These are phyloP conservation scores for Macrophomina tecta DNA, from an alignment of 2,329 filamentous ascomycete species.

Conservation along the genomic window DNA sequence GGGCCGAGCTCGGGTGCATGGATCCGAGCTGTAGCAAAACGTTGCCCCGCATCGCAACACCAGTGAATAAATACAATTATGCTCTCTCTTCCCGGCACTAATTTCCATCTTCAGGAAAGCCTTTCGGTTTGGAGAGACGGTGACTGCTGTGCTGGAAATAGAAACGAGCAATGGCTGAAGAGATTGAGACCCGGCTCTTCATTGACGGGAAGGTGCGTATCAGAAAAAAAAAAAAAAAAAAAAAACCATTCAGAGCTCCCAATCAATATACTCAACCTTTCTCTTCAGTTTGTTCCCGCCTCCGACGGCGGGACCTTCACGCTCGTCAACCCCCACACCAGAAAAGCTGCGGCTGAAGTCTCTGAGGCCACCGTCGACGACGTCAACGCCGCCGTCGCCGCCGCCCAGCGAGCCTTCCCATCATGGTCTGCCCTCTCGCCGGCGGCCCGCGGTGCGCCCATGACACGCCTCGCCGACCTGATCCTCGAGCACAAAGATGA, in stretches of 20 bases:
- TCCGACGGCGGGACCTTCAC: constrained; percentile 39
- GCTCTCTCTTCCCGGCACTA: too few relatives aligned
- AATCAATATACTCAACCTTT: constrained; percentile 22
- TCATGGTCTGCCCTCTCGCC: constrained; percentile 44
- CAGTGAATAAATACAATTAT: background rate
- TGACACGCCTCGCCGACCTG: constrained; percentile 51
- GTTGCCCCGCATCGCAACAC: background rate
- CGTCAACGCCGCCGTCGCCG: constrained; percentile 36
- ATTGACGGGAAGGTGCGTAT: constrained; percentile 23
- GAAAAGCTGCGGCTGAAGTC: constrained; percentile 35
- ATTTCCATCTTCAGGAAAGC: too few relatives aligned
- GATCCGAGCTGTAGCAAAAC: background rate
- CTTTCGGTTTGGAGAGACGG: too few relatives aligned
- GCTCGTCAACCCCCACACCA: constrained; percentile 38
- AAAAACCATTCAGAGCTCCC: background rate
- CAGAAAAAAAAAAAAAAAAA: too few relatives aligned
- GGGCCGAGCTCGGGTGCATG: background rate
- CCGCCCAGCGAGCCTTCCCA: constrained; percentile 36
- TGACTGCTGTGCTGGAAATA: too few relatives aligned
- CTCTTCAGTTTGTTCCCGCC: constrained; percentile 38
- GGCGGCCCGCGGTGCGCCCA: constrained; percentile 46
- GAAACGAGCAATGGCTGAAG: background rate
- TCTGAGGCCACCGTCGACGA: constrained; percentile 34
- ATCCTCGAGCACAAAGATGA: constrained; percentile 31
- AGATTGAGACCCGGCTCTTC: constrained; percentile 23